Base-by-base conservation (phyloP, 179 eudicot species). In the Sideroxylon spinosum region DNA sequence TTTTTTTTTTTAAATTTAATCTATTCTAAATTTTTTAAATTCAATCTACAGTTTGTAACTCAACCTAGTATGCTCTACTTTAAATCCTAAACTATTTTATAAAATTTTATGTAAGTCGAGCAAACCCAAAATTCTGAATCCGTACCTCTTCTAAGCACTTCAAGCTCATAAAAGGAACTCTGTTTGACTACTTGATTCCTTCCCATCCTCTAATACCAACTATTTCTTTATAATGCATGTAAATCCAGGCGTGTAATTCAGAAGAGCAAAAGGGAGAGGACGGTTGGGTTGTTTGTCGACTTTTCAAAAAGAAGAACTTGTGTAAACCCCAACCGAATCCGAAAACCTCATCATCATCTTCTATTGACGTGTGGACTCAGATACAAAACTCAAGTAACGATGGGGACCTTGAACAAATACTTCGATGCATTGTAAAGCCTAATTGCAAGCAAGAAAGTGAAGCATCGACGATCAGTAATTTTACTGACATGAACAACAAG, bases 241-340 rank as follows among this genome's bases (percentile, higher is more conserved):
- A 55, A 29, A 66, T 28, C 16, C 59, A 71, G 75, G 68, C 12
- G 2, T 22, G 61, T 67, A 71, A 62, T 78, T 63, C 66, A 28
- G 91, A 81, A 66, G 92, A 85, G 14, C 60, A 60, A 11, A 64
- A 60, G 23, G 87, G 78, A 63, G 93, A 89, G 81, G 91, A 89
- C 67, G 87, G 89, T 55, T 88, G 93, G 93, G 93, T 89, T 22
- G 89, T 89, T 55, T 89, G 92, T 71, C 82, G 88, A 56, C 83
- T 86, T 61, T 89, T 89, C 82, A 89, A 77, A 84, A 88, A 89
- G 86, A 89, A 85, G 78, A 77, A 78, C 75, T 4, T 20, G 57
- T 62, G 71, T 19, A 86, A 86, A 69, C 62, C 82, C 82, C 80
- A 77, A 50, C 80, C 71, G n/a, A 68, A 70, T 9, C 78, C 81